phyloP scores from a whole-genome alignment of 2,329 filamentous ascomycete species.

The Immersiporthe knoxdaviesiana region DNA sequence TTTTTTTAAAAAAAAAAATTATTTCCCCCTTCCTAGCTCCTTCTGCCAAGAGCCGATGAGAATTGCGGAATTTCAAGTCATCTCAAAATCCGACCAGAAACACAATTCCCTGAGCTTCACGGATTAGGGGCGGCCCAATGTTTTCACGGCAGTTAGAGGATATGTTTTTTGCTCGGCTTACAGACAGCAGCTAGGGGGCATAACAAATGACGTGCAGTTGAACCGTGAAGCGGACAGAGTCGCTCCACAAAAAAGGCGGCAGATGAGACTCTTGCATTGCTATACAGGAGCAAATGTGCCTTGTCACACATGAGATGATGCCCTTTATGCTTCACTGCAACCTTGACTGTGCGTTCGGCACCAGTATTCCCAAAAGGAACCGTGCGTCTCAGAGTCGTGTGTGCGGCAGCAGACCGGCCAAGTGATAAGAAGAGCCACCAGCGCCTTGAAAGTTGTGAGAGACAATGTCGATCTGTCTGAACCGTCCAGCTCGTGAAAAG shows the following conservation, averaged over 20 bases:
- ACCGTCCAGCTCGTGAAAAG: neutral
- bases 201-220: neutral
- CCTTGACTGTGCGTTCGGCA: neutral
- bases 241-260: neutral
- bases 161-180: neutral
- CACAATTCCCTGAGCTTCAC: neutral
- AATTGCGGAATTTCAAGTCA: neutral
- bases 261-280: neutral
- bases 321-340: neutral
- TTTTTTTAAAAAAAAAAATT: too few species aligned
- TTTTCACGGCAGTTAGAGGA: neutral
- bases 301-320: neutral
- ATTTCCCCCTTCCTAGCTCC: neutral
- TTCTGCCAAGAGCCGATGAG: neutral
- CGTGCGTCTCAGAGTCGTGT: neutral
- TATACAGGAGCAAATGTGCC: neutral
- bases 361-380: neutral
- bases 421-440: neutral
- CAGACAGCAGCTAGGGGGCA: neutral
- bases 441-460: neutral
- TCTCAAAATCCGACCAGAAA: neutral
- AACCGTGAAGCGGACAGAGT: neutral
- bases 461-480: neutral
- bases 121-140: neutral
- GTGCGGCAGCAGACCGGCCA: neutral